Evolutionary conservation across 176 grass and related monocot species (phyloP), one percentile per base, ranked within the genome.

Genomic region (Carex pumila): DNA sequence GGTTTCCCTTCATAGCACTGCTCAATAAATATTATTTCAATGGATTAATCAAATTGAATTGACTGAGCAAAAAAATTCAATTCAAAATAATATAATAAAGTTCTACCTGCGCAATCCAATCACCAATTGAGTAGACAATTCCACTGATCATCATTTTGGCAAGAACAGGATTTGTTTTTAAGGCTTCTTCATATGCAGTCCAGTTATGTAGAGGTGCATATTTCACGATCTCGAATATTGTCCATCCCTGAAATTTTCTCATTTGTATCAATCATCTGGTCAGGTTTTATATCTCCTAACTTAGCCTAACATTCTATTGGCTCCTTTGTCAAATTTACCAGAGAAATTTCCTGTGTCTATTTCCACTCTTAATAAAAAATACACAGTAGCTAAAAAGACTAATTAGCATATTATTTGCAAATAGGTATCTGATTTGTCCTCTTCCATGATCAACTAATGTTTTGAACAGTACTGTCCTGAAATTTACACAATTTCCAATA

Each of bases 121-220:
- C 95, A 12, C 95, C 95, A 9, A 98, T 63, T 8, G 96, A 98
- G 79, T 98, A 98, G 70, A 98, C 95, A 5, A 98, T 84, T 10
- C 95, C 95, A 57, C 95, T 98, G 29, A 98, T 98, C 95, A 98
- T 91, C 95, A 98, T 98, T 87, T 98, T 98, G 58, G 95, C 92
- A 14, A 98, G 92, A 61, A 98, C 91, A 4, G 95, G 92, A 80
- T 98, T 98, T 79, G 87, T 80, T 85, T 95, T 93, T 73, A 98
- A 89, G 52, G 95, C 91, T 53, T 98, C 92, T 84, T 98, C 95
- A 61, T 98, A 98, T 0, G 95, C 95, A 21, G 85, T 91, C 95
- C 95, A 98, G 86, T 98, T 98, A 85, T 98, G 95, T 79, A 91
- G 91, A 18, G 95, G 95, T 75, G 89, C 92, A 81, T 98, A 98